These are phyloP conservation scores for Daedalea quercina DNA, from an alignment of 768 basidiomycete genomes.

Conservation along the genomic window DNA sequence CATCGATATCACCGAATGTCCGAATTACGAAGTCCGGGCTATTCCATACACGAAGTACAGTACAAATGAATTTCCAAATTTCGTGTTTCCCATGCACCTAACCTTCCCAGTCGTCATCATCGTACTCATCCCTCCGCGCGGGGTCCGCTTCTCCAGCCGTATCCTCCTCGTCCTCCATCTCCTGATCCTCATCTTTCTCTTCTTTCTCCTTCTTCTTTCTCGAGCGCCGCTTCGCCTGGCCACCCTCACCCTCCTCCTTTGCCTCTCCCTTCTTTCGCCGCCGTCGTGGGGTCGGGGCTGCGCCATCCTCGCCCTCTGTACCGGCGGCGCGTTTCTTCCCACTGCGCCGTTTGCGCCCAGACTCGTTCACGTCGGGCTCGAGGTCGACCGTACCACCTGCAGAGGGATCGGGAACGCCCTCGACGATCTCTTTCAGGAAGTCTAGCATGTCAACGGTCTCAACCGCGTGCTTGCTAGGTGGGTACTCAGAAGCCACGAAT, in stretches of 20 bases:
- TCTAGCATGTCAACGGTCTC: constrained; percentile 85
- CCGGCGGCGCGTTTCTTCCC: constrained; percentile 41
- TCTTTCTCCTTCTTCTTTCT: constrained; percentile 23
- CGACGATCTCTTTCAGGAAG: constrained; percentile 90
- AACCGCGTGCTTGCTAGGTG: constrained; percentile 81
- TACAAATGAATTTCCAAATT: too few relatives aligned
- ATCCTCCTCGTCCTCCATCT: constrained; percentile 32
- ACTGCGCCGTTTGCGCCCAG: constrained; percentile 51
- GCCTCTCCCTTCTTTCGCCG: constrained; percentile 28
- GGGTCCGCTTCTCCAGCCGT: constrained; percentile 1
- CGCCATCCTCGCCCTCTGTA: constrained; percentile 26
- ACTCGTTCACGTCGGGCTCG: constrained; percentile 45
- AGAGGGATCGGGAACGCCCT: constrained; percentile 80
- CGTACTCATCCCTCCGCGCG: constrained; percentile 18
- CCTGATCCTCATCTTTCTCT: constrained; percentile 39
- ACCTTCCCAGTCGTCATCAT: constrained; percentile 36
- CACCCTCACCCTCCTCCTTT: constrained; percentile 25
- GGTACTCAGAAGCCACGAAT: neutral
- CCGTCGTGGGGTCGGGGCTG: constrained; percentile 38
- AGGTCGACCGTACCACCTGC: constrained; percentile 74
- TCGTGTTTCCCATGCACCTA: neutral
- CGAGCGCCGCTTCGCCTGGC: constrained; percentile 31
- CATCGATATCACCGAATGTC: too few relatives aligned
- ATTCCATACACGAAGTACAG: too few relatives aligned
- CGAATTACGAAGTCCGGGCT: too few relatives aligned